These are phyloP conservation scores for Funneliformis caledonium DNA, from an alignment of 371 early-diverging fungal genomes.

Conservation along the genomic window DNA sequence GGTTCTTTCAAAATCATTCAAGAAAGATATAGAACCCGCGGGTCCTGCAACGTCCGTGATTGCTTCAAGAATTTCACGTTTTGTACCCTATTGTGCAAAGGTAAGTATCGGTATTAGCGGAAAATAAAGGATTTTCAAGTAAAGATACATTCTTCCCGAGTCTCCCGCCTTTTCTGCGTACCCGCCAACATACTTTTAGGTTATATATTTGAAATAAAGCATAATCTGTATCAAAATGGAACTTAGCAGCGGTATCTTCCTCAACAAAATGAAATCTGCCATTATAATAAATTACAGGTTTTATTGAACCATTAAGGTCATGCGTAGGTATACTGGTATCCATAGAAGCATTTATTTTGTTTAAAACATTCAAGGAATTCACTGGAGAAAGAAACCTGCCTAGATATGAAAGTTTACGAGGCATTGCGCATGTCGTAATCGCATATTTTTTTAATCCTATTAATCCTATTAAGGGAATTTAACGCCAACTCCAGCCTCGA, in stretches of 20 bases:
- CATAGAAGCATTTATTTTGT: not conserved
- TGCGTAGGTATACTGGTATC: not conserved
- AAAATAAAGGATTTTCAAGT: not conserved
- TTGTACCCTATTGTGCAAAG: not conserved
- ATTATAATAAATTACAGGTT: conserved; percentile 35
- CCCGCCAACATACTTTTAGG: conserved; percentile 15
- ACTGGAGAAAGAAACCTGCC: not conserved
- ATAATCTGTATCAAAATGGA: conserved; percentile 22
- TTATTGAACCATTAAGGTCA: not conserved
- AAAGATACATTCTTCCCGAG: not conserved
- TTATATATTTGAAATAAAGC: conserved; percentile 37
- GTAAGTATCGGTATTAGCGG: not conserved
- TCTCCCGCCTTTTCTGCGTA: not conserved
- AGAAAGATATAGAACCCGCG: not conserved
- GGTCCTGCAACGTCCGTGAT: conserved; percentile 8
- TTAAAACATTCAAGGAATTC: not conserved
- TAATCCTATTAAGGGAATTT: not conserved
- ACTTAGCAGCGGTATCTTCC: not conserved
- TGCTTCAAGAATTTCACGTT: conserved; percentile 8
- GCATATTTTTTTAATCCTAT: not conserved
- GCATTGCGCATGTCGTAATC: not conserved
- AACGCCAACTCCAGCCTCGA: not conserved
- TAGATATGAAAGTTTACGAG: not conserved
- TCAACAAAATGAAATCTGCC: conserved; percentile 30
- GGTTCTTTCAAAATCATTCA: conserved; percentile 14